Conservation (phyloP, 768 basidiomycete genomes). For the Agrocybe pediades region DNA sequence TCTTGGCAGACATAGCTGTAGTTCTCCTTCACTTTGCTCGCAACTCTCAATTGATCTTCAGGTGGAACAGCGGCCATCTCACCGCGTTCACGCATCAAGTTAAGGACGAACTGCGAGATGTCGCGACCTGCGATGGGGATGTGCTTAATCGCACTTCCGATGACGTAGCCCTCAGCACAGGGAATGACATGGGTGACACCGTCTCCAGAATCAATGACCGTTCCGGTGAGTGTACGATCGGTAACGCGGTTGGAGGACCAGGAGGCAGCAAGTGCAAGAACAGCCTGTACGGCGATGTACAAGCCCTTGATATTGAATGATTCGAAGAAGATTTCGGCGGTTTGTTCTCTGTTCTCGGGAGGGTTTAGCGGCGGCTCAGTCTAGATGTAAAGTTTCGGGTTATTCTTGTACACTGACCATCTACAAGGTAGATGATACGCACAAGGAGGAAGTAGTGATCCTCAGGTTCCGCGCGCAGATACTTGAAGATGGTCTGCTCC, state of each 20-base stretch:
- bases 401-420: slow-evolving; percentile 5
- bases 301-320: slow-evolving; percentile 99
- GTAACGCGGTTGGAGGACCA: slow-evolving; percentile 91
- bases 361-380: slow-evolving; percentile 99
- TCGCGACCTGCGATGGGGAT: slow-evolving; percentile 98
- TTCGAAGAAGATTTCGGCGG: slow-evolving; percentile 99
- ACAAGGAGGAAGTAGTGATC: slow-evolving; percentile 98
- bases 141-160: slow-evolving; percentile 98
- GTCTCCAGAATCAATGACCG: slow-evolving; percentile 98
- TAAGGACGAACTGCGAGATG: slow-evolving; percentile 95
- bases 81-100: slow-evolving; percentile 92
- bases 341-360: slow-evolving; percentile 98
- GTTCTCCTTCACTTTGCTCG: slow-evolving; percentile 95
- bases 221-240: slow-evolving; percentile 92
- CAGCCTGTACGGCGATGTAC: slow-evolving; percentile 98
- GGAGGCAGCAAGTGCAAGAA: slow-evolving; percentile 95
- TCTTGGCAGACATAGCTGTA: slow-evolving; percentile 99
- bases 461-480: slow-evolving; percentile 96
- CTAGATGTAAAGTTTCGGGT: slow-evolving; percentile 38
- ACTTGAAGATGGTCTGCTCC: slow-evolving; percentile 99
- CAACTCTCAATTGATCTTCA: slow-evolving; percentile 91
- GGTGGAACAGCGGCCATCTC: slow-evolving; percentile 90
- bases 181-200: slow-evolving; percentile 99
- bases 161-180: slow-evolving; percentile 96
- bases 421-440: slow-evolving; percentile 32